Conservation (phyloP, 179 eudicot species). For the Carnegiea gigantea region DNA sequence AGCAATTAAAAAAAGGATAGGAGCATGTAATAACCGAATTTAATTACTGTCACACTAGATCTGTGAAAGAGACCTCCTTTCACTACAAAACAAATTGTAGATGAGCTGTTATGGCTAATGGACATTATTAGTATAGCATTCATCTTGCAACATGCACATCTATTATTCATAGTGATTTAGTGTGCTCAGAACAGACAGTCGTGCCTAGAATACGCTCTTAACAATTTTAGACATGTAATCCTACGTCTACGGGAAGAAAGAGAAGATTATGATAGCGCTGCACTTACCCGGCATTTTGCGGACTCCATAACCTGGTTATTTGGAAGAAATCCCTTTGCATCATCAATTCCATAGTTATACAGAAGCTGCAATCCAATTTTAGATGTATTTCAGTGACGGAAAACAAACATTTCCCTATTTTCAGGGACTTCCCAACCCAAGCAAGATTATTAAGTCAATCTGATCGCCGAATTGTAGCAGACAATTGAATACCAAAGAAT, state of each 20-base stretch:
- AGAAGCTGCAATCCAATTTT: slow-evolving; percentile 63
- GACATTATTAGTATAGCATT: neutral
- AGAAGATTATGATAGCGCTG: neutral
- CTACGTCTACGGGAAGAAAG: neutral
- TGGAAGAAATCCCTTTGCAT: slow-evolving; percentile 64
- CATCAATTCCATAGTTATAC: slow-evolving; percentile 53
- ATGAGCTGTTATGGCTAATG: neutral
- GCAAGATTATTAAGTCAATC: neutral
- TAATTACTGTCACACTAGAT: neutral
- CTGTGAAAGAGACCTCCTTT: neutral
- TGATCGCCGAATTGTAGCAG: neutral
- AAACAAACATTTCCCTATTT: neutral
- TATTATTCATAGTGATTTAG: neutral
- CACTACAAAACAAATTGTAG: neutral
- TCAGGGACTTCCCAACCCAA: neutral
- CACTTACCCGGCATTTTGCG: slow-evolving; percentile 81
- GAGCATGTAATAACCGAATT: neutral
- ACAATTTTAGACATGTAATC: neutral
- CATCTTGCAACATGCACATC: neutral
- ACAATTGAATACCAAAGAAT: neutral
- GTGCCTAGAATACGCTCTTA: neutral
- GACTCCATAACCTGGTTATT: slow-evolving; percentile 72
- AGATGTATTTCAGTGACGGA: slow-evolving; percentile 20
- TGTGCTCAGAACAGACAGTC: neutral
- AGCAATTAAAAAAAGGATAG: slow-evolving; percentile 5